Evolutionary conservation across 495 filamentous ascomycete genomes (phyloP), one percentile per base, ranked within the genome.

Genomic region (Xylaria acuta): DNA sequence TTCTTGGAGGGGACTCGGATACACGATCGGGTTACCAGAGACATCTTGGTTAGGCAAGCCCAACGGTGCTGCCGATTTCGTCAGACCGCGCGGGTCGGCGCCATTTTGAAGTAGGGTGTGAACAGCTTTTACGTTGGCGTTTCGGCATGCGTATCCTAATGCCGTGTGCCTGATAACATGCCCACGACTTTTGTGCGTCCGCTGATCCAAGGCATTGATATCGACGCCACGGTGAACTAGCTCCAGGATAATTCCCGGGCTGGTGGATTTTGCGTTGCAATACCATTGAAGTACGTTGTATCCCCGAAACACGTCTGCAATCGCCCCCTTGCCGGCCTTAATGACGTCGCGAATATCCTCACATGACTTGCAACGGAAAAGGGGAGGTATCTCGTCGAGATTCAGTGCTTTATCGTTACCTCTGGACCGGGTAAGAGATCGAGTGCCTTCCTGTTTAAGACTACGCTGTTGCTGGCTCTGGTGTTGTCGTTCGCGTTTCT

Each of bases 181-280:
- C 25, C 47, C 34, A 14, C 27, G 14, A 0, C 45, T 32, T 7
- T 18, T 54, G 3, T n/a, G 65, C 14, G 38, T 45, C 25, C 65
- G 65, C 12, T 68, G 47, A n/a, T 68, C 65, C 22, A 56, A 1
- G 18, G 65, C 65, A 43, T 53, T 43, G 22, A 68, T 53, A 6
- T 68, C 65, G n/a, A 68, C 14, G 9, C 65, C 47, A 2, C 9
- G 32, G 30, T 3, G 22, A 16, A 70, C 20, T 0, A 70, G 41
- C 30, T 36, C 34, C 18, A 47, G 20, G 53, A 70, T 70, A 8
- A 70, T 70, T 25, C 56, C 25, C 16, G 56, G 67, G 27, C 45
- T 62, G 14, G 67, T 70, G 3, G 67, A 63, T 38, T 70, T 70
- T 7, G 67, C 67, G 54, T 70, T 51, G 67, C 67, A 70, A 12